phyloP scores from a whole-genome alignment of 164 flowering plant genomes.

The Platanus orientalis region DNA sequence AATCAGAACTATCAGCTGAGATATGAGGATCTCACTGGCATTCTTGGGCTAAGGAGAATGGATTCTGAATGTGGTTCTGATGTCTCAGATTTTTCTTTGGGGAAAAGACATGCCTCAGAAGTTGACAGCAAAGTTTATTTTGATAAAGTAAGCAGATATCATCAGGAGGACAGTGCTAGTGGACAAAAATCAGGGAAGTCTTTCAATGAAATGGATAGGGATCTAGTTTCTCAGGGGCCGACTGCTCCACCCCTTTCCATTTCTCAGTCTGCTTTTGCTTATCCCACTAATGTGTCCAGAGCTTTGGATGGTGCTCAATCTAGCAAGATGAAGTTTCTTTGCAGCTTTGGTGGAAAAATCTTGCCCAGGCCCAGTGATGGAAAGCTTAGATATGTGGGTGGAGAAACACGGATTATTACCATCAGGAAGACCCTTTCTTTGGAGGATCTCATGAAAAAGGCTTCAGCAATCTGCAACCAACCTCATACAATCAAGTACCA shows the following conservation, averaged over 20 bases:
- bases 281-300: slow-evolving; percentile 23
- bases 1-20: slow-evolving; percentile 26
- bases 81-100: slow-evolving; percentile 11
- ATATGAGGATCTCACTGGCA: slow-evolving; percentile 43
- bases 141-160: slow-evolving; percentile 21
- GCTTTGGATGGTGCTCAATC: slow-evolving; percentile 32
- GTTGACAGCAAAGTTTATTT: slow-evolving; percentile 24
- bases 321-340: slow-evolving; percentile 66
- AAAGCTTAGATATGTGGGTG: slow-evolving; percentile 87
- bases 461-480: slow-evolving; percentile 45
- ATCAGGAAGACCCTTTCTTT: slow-evolving; percentile 43
- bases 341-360: slow-evolving; percentile 88
- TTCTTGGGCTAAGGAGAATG: slow-evolving; percentile 40
- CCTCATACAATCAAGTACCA: slow-evolving; percentile 75
- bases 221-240: slow-evolving; percentile 17
- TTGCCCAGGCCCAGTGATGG: slow-evolving; percentile 79
- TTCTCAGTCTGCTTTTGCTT: slow-evolving; percentile 30
- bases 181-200: slow-evolving; percentile 19
- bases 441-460: slow-evolving; percentile 54
- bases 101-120: slow-evolving; percentile 11
- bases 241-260: slow-evolving; percentile 16
- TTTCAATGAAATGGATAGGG: slow-evolving; percentile 21
- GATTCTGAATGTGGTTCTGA: slow-evolving; percentile 29
- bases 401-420: slow-evolving; percentile 75
- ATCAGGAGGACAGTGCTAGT: slow-evolving; percentile 21